Evolutionary conservation across 164 flowering plant genomes (phyloP), one percentile per base, ranked within the genome.

Genomic region (Amborella trichopoda): DNA sequence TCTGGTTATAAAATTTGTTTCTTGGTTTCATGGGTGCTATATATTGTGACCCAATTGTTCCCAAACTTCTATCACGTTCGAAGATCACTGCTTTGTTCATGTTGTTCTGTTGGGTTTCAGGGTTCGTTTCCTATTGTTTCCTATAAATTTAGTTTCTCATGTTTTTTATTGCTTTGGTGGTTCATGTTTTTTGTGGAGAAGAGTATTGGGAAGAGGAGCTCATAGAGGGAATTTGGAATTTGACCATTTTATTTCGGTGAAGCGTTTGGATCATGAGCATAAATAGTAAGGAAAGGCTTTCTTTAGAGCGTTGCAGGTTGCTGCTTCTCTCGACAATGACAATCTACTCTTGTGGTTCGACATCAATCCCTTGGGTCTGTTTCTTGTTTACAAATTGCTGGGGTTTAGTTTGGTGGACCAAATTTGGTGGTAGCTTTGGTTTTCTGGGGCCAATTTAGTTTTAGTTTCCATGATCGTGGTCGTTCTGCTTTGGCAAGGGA

Each of bases 131-230:
- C 66, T 59, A 40, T 52, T 45, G 17, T n/a, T 56, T 23, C n/a
- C 28, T 56, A 23, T 48, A 27, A 25, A 18, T 16, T 8, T 16
- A 23, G 2, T 40, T 40, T 40, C 5, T 0, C 1, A 23, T 44
- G 25, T 26, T 12, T 11, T 49, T 34, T n/a, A n/a, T 18, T 27
- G 26, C 39, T 48, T 16, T 8, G 46, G 21, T 64, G 62, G 48
- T 30, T 30, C 1, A 26, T 38, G 2, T 4, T 9, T 37, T 38
- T 43, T 6, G 12, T 21, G 68, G 85, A 94, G 77, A 5, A 80
- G 90, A 64, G 86, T 89, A n/a, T 58, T 89, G 75, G 97, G 97
- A 21, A 78, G 94, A 76, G 97, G 97, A 43, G 95, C 94, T 12
- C 56, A 72, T 65, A 75, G 78, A 55, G 97, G 95, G 24, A 75